Evolutionary conservation across 768 basidiomycete genomes (phyloP), one percentile per base, ranked within the genome.

Genomic region (Dioszegia hungarica): DNA sequence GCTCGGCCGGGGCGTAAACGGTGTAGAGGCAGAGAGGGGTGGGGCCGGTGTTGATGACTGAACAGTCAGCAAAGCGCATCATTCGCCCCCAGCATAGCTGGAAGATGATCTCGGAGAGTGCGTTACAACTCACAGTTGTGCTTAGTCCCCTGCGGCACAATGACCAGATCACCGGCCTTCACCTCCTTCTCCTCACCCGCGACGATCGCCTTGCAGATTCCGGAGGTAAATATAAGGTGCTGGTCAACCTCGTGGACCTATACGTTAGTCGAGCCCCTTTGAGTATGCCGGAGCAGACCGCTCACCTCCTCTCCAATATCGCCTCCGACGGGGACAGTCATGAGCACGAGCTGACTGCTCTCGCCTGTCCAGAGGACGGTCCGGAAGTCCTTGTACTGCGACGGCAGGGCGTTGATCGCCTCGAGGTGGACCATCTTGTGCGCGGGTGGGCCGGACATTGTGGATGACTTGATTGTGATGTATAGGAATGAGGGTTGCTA

Each of bases 231-330:
- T 60, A 74, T 66, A 15, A 79, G 65, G 48, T 73, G 72, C 57
- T 78, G 75, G 55, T 78, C 77, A 47, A 78, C 77, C 33, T 62
- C 55, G 54, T 77, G 77, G 24, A 76, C 69, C 71, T 77, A 48
- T 10, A 40, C n/a, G 20, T 17, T 19, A n/a, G 10, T 22, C 25
- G 34, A 33, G 36, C 24, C 11, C 12, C n/a, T n/a, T n/a, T n/a
- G n/a, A n/a, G n/a, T n/a, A 48, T 31, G 10, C 8, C 24, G n/a
- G 22, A 33, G 5, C 19, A 28, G 25, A 24, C n/a, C n/a, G 59
- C 69, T 62, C 50, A 74, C 74, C 67, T 75, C 77, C 59, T 77
- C 75, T 12, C 77, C 78, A 39, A 78, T 78, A 37, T 78, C 77
- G 2, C 77, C 78, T 3, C 70, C 74, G 9, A 75, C 70, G 2